Conservation (phyloP, 805 yeast genomes). For the Saccharomycodes ludwigii region DNA sequence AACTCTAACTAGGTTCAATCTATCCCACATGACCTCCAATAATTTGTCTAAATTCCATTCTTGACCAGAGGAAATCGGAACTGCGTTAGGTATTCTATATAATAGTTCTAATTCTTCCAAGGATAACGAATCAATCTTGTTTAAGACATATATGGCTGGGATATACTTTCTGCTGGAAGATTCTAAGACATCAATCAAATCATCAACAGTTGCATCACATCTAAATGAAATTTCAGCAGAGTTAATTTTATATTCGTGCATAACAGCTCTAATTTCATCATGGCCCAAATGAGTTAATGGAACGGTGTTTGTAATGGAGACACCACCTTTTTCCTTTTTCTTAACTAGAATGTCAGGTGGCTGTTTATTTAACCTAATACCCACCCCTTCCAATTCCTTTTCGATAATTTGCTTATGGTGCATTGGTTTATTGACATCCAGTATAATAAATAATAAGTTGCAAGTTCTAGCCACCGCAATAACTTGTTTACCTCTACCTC, state of each 20-base stretch:
- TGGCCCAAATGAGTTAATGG: constrained; percentile 84
- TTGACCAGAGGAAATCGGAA: constrained; percentile 89
- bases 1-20: constrained; percentile 81
- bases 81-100: constrained; percentile 91
- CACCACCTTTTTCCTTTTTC: constrained; percentile 93
- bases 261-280: constrained; percentile 91
- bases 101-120: constrained; percentile 84
- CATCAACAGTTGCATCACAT: constrained; percentile 97
- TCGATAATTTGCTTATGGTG: constrained; percentile 91
- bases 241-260: constrained; percentile 88
- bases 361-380: constrained; percentile 80
- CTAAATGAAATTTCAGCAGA: constrained; percentile 94
- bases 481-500: constrained; percentile 91
- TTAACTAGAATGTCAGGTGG: constrained; percentile 90
- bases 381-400: constrained; percentile 93
- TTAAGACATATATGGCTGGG: constrained; percentile 89
- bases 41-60: constrained; percentile 97
- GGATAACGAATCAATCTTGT: constrained; percentile 91
- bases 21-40: constrained; percentile 91
- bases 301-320: constrained; percentile 85
- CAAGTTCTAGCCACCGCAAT: constrained; percentile 99
- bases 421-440: constrained; percentile 93
- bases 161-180: constrained; percentile 83
- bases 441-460: constrained; percentile 79
- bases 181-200: constrained; percentile 87